A percentile compares a stretch with the other conserved stretches of the same genome.
Conservation (phyloP, 257 asterid genomes). For the Knoxia roxburghii region DNA sequence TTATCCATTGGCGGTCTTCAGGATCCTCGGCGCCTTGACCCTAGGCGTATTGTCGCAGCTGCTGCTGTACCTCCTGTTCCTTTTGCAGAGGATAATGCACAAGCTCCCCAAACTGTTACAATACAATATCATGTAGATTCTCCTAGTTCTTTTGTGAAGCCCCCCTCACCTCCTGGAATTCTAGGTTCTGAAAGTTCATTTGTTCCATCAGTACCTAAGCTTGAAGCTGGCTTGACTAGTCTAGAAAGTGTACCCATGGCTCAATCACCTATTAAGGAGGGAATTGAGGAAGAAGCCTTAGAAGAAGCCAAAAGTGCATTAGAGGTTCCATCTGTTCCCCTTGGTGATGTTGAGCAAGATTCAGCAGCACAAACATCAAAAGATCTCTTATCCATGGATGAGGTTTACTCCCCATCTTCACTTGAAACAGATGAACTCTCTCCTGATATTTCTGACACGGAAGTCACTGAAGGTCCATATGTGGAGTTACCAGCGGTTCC, state of each 20-base stretch:
- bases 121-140: conserved; percentile 45
- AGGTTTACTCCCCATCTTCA: conserved; percentile 69
- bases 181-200: conserved; percentile 36
- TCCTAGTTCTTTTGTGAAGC: conserved; percentile 31
- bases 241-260: conserved; percentile 31
- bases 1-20: conserved; percentile 26
- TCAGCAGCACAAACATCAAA: conserved; percentile 29
- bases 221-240: conserved; percentile 34
- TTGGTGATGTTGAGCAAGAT: conserved; percentile 44
- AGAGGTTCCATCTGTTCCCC: conserved; percentile 30
- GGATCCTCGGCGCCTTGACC: conserved; percentile 99
- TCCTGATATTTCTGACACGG: conserved; percentile 43
- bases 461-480: conserved; percentile 43
- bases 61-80: conserved; percentile 45
- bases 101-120: conserved; percentile 33
- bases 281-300: conserved; percentile 34
- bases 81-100: conserved; percentile 45
- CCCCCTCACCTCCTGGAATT: conserved; percentile 29
- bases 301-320: conserved; percentile 37
- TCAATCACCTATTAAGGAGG: conserved; percentile 32
- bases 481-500: conserved; percentile 60
- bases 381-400: conserved; percentile 42
- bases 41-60: conserved; percentile 58
- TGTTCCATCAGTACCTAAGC: conserved; percentile 33
- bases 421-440: conserved; percentile 60